Evolutionary conservation across 805 yeast genomes (phyloP).

Genomic region (Candida michaelii): DNA sequence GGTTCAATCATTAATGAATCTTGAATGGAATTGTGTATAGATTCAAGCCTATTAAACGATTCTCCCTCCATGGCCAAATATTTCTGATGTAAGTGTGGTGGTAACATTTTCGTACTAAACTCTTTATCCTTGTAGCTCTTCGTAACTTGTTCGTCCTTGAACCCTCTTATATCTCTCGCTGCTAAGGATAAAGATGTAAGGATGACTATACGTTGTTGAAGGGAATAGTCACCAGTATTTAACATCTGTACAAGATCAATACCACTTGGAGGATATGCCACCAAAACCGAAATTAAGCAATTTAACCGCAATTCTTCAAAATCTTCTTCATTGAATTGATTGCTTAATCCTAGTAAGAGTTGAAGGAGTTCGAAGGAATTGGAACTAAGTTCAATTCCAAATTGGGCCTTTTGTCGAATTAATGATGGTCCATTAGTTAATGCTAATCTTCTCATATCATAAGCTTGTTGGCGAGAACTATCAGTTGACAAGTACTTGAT

Average conservation of each 20-base stretch:
- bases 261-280: conserved; percentile 46
- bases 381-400: conserved; percentile 50
- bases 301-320: conserved; percentile 70
- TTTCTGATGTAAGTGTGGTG: conserved; percentile 45
- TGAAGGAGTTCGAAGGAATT: conserved; percentile 46
- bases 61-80: conserved; percentile 24
- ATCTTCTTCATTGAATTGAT: conserved; percentile 52
- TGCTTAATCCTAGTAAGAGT: conserved; percentile 54
- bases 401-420: conserved; percentile 60
- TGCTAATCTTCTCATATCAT: conserved; percentile 50
- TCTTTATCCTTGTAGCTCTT: conserved; percentile 28
- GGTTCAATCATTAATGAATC: conserved; percentile 32
- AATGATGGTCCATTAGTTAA: conserved; percentile 55
- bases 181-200: conserved; percentile 68
- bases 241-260: conserved; percentile 48
- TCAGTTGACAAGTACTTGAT: conserved; percentile 53
- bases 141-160: conserved; percentile 48
- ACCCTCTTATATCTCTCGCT: conserved; percentile 70
- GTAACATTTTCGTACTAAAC: conserved; percentile 45
- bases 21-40: conserved; percentile 23
- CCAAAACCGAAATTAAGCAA: conserved; percentile 63
- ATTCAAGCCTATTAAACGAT: neutral
- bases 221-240: conserved; percentile 71
- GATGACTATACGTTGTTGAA: conserved; percentile 73
- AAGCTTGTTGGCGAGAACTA: conserved; percentile 45